Evolutionary conservation across 2,329 filamentous ascomycete genomes (phyloP).

Genomic region (Diplodia seriata): DNA sequence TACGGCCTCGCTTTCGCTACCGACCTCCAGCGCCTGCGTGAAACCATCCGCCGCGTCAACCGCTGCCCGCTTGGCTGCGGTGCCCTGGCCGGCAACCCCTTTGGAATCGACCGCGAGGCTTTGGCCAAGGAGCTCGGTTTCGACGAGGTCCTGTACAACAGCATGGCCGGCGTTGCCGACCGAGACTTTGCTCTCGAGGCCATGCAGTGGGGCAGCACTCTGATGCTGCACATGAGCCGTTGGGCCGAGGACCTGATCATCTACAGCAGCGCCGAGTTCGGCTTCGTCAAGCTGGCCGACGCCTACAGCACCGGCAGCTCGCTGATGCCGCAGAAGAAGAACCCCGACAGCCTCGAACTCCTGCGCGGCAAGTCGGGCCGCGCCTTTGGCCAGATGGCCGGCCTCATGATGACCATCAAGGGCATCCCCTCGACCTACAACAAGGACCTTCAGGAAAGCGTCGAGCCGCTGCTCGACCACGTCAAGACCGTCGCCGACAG

Average conservation of each 20-base stretch:
- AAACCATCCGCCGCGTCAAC: constrained; percentile 78
- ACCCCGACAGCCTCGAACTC: constrained; percentile 75
- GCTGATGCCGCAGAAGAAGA: constrained; percentile 87
- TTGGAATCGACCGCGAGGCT: constrained; percentile 78
- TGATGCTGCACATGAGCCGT: constrained; percentile 80
- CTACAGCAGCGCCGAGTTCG: constrained; percentile 78
- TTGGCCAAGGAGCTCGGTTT: constrained; percentile 85
- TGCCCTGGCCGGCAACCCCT: constrained; percentile 81
- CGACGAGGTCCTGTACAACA: constrained; percentile 76
- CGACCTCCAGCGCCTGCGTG: constrained; percentile 78
- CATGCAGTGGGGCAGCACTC: constrained; percentile 77
- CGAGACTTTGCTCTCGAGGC: constrained; percentile 84
- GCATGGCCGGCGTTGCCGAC: constrained; percentile 76
- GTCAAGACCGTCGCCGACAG: constrained; percentile 83
- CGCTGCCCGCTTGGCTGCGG: constrained; percentile 73
- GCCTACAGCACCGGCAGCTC: constrained; percentile 79
- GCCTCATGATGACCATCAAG: constrained; percentile 77
- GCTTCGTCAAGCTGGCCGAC: constrained; percentile 77
- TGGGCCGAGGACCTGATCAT: constrained; percentile 89
- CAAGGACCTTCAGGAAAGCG: constrained; percentile 89
- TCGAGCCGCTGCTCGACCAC: constrained; percentile 84
- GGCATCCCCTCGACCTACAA: constrained; percentile 85
- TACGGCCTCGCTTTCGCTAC: constrained; percentile 73
- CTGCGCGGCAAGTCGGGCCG: constrained; percentile 79
- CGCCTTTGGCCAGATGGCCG: constrained; percentile 81